Evolutionary conservation across 2,329 filamentous ascomycete genomes (phyloP), one percentile per base, ranked within the genome.

Genomic region (Aspergillus tamarii): DNA sequence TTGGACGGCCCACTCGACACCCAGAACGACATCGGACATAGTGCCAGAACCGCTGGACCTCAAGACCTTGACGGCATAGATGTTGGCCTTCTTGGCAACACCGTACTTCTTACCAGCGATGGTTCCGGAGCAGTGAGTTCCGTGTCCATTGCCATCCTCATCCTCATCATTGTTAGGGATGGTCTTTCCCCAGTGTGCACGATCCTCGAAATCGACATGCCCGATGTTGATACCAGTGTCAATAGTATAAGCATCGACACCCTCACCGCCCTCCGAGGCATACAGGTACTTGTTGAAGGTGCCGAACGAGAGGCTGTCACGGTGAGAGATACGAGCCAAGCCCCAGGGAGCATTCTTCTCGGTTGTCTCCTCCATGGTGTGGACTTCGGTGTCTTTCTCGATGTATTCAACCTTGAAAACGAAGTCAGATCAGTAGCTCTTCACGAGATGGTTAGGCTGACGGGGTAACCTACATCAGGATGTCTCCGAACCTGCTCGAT

Each of bases 231-330:
- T 96, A 75, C 95, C 96, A 62, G 95, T 99, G 83, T 99, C 95
- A 76, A 99, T 97, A 69, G 99, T 91, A 77, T 99, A 99, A 76
- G 95, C 95, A 81, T 99, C 95, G 72, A 99, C 95, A 79, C 95
- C 96, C 85, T 98, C 94, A 78, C 95, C 95, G 77, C 91, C 94
- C 60, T 96, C 91, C 62, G 87, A 85, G 62, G 93, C 87, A 80
- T 95, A 99, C 43, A 98, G 87, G 85, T 99, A 99, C 85, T 98
- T 97, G 88, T 97, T 98, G 84, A 95, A 98, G 79, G 88, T 94
- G 73, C 91, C 90, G 78, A 99, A 98, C 79, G 87, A 90, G 70
- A 99, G 87, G 68, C 86, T 85, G 69, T 95, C 86, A 72, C 95
- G 92, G 85, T 99, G 95, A 39, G 95, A 99, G 83, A 99, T 92